These are phyloP conservation scores for Colletotrichum eremochloae DNA, from an alignment of 2,329 filamentous ascomycete genomes.

Conservation along the genomic window DNA sequence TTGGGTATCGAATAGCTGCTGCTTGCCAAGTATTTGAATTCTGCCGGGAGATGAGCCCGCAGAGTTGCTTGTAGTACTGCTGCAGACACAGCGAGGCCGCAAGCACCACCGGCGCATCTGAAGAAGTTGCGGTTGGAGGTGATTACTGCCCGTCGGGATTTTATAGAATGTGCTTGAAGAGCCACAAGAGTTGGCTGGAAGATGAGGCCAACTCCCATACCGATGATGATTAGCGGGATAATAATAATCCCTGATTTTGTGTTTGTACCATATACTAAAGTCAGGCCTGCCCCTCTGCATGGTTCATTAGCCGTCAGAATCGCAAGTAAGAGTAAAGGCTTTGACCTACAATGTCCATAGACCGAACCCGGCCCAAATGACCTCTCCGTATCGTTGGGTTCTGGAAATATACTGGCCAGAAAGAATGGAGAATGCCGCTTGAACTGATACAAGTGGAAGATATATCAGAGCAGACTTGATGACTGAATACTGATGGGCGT, in stretches of 20 bases:
- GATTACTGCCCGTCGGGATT: constrained; percentile 70
- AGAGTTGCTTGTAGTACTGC: constrained; percentile 58
- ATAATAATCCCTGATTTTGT: constrained; percentile 63
- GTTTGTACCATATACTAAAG: constrained; percentile 60
- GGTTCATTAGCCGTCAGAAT: neutral
- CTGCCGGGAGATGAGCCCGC: constrained; percentile 45
- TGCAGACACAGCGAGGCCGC: constrained; percentile 69
- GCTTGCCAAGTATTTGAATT: constrained; percentile 46
- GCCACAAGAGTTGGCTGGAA: constrained; percentile 67
- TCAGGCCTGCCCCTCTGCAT: constrained; percentile 62
- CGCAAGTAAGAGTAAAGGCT: accelerated
- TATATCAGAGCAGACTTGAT: constrained; percentile 65
- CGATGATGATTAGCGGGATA: constrained; percentile 63
- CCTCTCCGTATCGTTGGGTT: constrained; percentile 68
- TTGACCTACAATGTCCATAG: constrained; percentile 52
- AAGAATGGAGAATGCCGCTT: constrained; percentile 60
- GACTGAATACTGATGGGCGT: constrained; percentile 55
- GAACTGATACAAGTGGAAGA: constrained; percentile 62
- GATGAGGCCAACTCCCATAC: constrained; percentile 65
- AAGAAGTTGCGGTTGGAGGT: constrained; percentile 75
- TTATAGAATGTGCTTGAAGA: constrained; percentile 68
- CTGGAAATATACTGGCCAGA: constrained; percentile 71
- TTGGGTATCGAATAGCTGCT: constrained; percentile 49
- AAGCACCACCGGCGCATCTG: constrained; percentile 69
- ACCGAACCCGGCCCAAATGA: constrained; percentile 62